Evolutionary conservation across 2,329 filamentous ascomycete species (phyloP), one percentile per base, ranked within the genome.

Genomic region (Pseudogymnoascus sp.): DNA sequence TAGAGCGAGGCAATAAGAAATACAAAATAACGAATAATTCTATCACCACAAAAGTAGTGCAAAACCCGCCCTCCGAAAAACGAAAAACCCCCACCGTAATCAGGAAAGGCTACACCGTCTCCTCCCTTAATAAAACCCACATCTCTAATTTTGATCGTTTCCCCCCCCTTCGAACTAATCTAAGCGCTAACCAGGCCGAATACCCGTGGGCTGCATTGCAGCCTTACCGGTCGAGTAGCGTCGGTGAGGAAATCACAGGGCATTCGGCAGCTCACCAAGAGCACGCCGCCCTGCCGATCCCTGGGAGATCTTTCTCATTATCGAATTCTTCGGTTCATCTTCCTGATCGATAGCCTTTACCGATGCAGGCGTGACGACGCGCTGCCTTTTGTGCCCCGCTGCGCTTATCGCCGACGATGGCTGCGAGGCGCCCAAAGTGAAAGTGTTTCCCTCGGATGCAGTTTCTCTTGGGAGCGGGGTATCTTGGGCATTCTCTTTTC

Each of bases 271-370:
- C 50, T 57, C 50, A 57, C 50, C 50, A 33, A 33, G 50, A 57
- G 50, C 50, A 33, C 50, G 50, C 4, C 50, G 50, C 50, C 50
- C 50, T 57, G 50, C 50, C 50, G 50, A 33, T 57, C 50, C 50
- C 31, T 57, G 50, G 4, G 50, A 57, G 50, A 57, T 57, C 28
- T 57, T 57, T 28, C 50, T 57, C 50, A 57, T 57, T 57, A 57
- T 57, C 50, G 70, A 71, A 21, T 60, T 67, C 60, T 74, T 74
- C 35, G 77, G 75, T 65, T 81, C 78, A 44, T 82, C 77, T 60
- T 82, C 79, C 19, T 79, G 77, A 40, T 81, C 80, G 15, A 80
- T 77, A 8, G 70, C 77, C 66, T 77, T 79, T n/a, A 73, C 69
- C 36, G 80, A 78, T 2, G 74, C 75, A 7, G 80, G 78, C 0